Conservation (phyloP, 306 rosid species). For the Malus sylvestris region DNA sequence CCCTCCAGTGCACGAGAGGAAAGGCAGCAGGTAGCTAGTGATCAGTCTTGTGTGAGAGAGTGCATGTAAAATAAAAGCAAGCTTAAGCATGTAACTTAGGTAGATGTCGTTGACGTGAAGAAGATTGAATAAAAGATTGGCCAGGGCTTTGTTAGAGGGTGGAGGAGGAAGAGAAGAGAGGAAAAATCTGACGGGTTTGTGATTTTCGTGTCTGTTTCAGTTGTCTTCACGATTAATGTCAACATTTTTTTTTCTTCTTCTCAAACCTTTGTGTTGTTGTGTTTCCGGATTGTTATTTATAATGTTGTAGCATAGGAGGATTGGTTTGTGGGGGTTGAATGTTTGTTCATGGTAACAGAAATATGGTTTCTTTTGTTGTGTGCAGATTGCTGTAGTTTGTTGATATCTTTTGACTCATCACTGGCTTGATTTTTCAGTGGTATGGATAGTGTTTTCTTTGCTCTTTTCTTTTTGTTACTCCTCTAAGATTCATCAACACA, state of each 20-base stretch:
- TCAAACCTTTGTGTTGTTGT: not conserved
- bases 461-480: not conserved
- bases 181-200: not conserved
- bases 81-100: conserved; percentile 4
- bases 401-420: not conserved
- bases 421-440: not conserved
- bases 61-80: conserved; percentile 9
- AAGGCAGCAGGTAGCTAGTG: conserved; percentile 27
- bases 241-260: conserved; percentile 14
- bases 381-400: not conserved
- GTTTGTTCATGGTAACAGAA: not conserved
- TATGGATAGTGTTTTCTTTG: not conserved
- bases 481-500: not conserved
- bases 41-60: not conserved
- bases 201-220: not conserved
- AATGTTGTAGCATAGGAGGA: not conserved
- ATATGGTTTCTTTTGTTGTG: not conserved
- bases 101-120: conserved; percentile 16
- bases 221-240: conserved; percentile 14
- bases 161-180: conserved; percentile 7
- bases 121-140: conserved; percentile 18
- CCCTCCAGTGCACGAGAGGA: conserved; percentile 16
- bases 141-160: not conserved
- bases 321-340: conserved; percentile 5
- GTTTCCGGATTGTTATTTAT: not conserved